These are phyloP conservation scores for Diddensiella caesifluorescens DNA, from an alignment of 805 yeast species.

Conservation along the genomic window DNA sequence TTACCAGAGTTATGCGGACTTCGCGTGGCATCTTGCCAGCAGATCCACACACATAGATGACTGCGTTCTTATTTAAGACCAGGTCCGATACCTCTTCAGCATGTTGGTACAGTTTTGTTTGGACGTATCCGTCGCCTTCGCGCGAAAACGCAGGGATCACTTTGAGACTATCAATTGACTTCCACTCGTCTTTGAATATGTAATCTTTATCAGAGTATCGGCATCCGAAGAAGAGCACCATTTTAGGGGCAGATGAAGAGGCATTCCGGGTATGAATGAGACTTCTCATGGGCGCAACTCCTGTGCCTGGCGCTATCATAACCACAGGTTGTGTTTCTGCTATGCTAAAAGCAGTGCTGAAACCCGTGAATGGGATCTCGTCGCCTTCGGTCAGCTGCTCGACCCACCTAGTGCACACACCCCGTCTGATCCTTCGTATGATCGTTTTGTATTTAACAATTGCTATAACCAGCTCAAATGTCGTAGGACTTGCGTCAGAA, in stretches of 20 bases:
- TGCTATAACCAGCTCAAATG: conserved; percentile 69
- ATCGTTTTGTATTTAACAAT: conserved; percentile 83
- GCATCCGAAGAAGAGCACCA: conserved; percentile 70
- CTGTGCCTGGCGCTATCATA: conserved; percentile 91
- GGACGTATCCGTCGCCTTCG: conserved; percentile 59
- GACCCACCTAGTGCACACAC: conserved; percentile 78
- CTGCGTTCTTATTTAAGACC: conserved; percentile 50
- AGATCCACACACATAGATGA: conserved; percentile 83
- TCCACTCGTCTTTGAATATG: conserved; percentile 56
- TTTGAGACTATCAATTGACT: conserved; percentile 36
- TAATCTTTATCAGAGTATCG: conserved; percentile 62
- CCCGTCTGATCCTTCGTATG: conserved; percentile 66
- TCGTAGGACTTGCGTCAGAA: conserved; percentile 7
- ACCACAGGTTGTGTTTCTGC: conserved; percentile 46
- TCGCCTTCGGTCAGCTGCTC: conserved; percentile 46
- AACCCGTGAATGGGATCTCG: conserved; percentile 42
- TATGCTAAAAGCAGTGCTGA: conserved; percentile 38
- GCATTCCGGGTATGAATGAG: conserved; percentile 41
- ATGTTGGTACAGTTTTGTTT: conserved; percentile 57
- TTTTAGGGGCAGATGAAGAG: conserved; percentile 10
- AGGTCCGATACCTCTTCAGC: conserved; percentile 46
- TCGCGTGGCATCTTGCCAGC: conserved; percentile 91
- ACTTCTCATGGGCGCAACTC: conserved; percentile 87
- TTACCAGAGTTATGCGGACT: conserved; percentile 73
- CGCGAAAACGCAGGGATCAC: conserved; percentile 43